Conservation (phyloP, 805 yeast species). For the Candida piceae region DNA sequence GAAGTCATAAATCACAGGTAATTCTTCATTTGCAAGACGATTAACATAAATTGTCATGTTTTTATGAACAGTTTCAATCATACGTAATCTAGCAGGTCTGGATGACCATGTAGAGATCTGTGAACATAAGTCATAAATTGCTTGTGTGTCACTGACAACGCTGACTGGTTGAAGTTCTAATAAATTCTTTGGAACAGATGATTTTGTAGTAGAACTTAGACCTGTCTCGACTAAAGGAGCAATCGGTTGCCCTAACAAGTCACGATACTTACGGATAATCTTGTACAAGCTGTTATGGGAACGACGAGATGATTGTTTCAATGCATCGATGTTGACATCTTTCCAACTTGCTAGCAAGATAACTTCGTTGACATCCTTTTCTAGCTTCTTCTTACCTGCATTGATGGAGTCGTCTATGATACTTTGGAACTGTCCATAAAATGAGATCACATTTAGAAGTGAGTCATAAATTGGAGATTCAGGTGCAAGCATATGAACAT, state of each 20-base stretch:
- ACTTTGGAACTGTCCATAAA: constrained; percentile 61
- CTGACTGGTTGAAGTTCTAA: constrained; percentile 8
- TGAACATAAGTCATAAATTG: constrained; percentile 22
- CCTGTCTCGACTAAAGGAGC: constrained; percentile 58
- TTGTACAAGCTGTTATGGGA: constrained; percentile 85
- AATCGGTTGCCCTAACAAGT: constrained; percentile 48
- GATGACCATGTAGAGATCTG: constrained; percentile 43
- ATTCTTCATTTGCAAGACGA: constrained; percentile 28
- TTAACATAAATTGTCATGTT: constrained; percentile 50
- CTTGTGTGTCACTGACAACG: constrained; percentile 1
- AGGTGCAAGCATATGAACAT: constrained; percentile 34
- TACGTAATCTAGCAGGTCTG: constrained; percentile 53
- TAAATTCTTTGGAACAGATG: constrained; percentile 4
- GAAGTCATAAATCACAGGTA: constrained; percentile 49
- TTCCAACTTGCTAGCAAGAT: constrained; percentile 94
- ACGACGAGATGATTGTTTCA: constrained; percentile 87
- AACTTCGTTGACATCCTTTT: constrained; percentile 78
- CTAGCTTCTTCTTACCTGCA: constrained; percentile 48
- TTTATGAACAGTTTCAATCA: constrained; percentile 43
- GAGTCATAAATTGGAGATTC: constrained; percentile 32
- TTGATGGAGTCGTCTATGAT: constrained; percentile 42
- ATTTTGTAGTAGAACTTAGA: constrained; percentile 20
- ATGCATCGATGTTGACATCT: constrained; percentile 88
- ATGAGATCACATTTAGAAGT: constrained; percentile 53
- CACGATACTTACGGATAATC: constrained; percentile 75